A percentile compares a stretch with the other conserved stretches of the same genome.
Evolutionary conservation across 75 land plant genomes (phyloP).

Genomic region (Larix kaempferi): DNA sequence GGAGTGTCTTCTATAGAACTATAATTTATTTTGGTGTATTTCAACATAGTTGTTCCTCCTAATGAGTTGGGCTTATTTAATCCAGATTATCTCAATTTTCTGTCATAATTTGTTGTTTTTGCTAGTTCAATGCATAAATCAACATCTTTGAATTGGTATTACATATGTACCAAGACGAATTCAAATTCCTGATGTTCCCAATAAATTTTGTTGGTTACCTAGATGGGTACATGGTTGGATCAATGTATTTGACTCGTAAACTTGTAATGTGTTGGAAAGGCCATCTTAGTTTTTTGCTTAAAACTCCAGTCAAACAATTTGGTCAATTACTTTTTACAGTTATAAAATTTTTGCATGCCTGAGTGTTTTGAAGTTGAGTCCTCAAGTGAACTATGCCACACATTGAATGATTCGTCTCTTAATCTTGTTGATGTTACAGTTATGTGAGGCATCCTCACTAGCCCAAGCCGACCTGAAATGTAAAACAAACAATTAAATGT

Average conservation of each 20-base stretch:
- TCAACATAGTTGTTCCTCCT: background rate
- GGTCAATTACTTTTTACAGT: background rate
- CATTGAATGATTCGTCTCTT: background rate
- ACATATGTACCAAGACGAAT: background rate
- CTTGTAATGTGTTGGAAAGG: background rate
- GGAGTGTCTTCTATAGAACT: background rate
- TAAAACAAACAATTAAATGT: too few species aligned
- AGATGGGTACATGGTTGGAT: background rate
- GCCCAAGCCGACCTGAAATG: too few species aligned
- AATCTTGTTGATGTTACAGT: too few species aligned
- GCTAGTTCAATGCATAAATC: background rate
- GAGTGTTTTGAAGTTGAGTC: background rate
- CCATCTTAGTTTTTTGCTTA: background rate
- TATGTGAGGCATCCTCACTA: too few species aligned
- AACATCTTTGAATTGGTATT: background rate
- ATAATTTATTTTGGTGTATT: background rate
- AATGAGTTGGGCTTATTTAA: too few species aligned
- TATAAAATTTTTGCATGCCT: background rate
- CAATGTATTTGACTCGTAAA: background rate
- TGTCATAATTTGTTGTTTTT: background rate
- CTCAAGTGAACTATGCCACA: background rate
- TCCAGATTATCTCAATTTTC: too few species aligned
- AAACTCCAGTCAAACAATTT: background rate
- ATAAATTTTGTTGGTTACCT: background rate
- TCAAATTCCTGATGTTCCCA: background rate